Percentiles rank a stretch among this genome's conserved stretches.
Conservation (phyloP, 2,329 filamentous ascomycete species). For the Alternaria sp. region DNA sequence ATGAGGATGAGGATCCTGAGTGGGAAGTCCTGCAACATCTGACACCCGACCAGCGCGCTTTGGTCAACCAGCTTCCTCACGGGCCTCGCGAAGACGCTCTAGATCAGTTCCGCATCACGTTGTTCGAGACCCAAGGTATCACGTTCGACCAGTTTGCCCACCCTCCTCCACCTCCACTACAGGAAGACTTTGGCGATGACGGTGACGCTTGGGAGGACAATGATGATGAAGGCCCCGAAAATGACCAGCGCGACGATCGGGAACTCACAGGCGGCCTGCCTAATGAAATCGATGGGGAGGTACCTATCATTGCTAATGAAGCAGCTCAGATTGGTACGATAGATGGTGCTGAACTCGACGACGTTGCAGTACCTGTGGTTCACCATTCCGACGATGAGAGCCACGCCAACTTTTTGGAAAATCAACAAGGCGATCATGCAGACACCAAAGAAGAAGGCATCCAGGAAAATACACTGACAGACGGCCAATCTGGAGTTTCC, state of each 20-base stretch:
- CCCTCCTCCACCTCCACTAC: slow-evolving; percentile 2
- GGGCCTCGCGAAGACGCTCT: slow-evolving; percentile 24
- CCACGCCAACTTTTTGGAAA: not conserved
- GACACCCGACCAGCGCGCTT: slow-evolving; percentile 14
- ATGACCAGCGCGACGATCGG: not conserved
- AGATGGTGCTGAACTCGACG: not conserved
- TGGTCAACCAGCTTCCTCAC: slow-evolving; percentile 17
- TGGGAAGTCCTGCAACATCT: slow-evolving; percentile 29
- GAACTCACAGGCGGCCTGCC: not conserved
- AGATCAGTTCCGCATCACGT: slow-evolving; percentile 25
- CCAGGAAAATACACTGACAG: not conserved
- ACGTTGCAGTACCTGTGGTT: not conserved
- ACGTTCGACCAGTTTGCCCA: slow-evolving; percentile 11
- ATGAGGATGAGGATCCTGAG: slow-evolving; percentile 12
- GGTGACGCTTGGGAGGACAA: not conserved
- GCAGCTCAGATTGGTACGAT: not conserved
- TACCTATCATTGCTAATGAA: too few relatives aligned
- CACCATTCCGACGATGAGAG: not conserved
- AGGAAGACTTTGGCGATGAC: not conserved
- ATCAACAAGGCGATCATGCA: not conserved
- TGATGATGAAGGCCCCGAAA: not conserved
- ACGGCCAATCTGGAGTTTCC: not conserved
- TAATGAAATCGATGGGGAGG: not conserved
- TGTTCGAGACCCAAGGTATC: slow-evolving; percentile 26
- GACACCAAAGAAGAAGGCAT: not conserved